Conservation (phyloP, 1,284 basidiomycete species). For the Tilletia setariae region DNA sequence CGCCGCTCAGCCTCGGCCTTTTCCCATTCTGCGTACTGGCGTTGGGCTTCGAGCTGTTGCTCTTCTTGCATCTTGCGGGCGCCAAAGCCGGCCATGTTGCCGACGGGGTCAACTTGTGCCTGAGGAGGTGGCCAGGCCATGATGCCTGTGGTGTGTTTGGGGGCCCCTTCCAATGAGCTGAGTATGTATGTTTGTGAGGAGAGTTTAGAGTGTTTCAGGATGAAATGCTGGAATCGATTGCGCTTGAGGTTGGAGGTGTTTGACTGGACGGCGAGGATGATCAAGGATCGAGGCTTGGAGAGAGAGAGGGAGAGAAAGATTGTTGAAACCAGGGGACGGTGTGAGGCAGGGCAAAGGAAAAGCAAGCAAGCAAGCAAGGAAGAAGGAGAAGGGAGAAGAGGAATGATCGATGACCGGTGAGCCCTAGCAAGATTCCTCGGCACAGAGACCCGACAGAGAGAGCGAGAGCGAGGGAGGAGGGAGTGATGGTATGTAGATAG, state of each 20-base stretch:
- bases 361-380: not conserved
- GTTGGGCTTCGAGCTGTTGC: not conserved
- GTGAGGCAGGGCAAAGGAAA: not conserved
- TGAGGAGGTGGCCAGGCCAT: constrained; percentile 10
- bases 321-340: not conserved
- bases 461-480: no score
- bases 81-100: constrained; percentile 13
- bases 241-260: no score
- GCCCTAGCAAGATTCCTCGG: no score
- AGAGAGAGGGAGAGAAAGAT: no score
- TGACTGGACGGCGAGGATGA: no score
- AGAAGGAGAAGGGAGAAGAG: not conserved
- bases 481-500: no score
- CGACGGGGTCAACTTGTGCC: not conserved
- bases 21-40: not conserved
- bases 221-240: no score
- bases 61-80: constrained; percentile 12
- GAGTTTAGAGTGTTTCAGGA: no score
- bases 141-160: not conserved
- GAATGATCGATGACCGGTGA: not conserved
- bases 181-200: no score
- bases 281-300: no score
- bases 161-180: no score
- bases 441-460: no score
- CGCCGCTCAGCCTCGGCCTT: constrained; percentile 9